Base-by-base conservation (phyloP, 2,329 filamentous ascomycete genomes). In the Aureobasidium vineae region DNA sequence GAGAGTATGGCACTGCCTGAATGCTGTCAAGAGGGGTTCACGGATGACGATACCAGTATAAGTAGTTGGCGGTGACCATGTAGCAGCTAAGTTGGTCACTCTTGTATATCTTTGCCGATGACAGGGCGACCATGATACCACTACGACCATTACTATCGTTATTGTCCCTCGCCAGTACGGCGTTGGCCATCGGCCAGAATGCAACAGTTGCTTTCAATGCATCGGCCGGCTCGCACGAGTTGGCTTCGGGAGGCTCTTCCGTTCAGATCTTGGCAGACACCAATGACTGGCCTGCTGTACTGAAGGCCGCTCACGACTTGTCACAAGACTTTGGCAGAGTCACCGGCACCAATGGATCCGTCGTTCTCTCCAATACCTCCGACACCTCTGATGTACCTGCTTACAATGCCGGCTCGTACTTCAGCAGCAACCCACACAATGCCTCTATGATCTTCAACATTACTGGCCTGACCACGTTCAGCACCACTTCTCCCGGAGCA, bases 321-420 rank as follows among this genome's bases (percentile, higher is more conserved):
- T 86, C 87, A 0, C 72, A 80, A 4, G 89, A 91, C 74, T 89
- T 91, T 77, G 88, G 88, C 19, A 84, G 86, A n/a, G 87, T 90
- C 5, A 90, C 87, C 0, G 87, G 88, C 10, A 82, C 77, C 31
- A 89, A 89, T 74, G 84, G 87, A 66, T 85, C 86, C 0, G 70
- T 81, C 38, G 73, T 71, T 13, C 77, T 86, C 4, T 83, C 83
- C 71, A 69, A 72, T 50, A 66, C 67, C 28, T 68, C 68, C 1
- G 54, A 49, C 23, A 28, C 33, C 5, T 60, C 36, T 28, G 85
- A 85, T 36, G 45, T 66, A 13, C 23, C 64, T 16, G 52, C 64
- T 10, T 59, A 50, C 23, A 59, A 66, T 36, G 64, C 64, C 8
- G 64, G 64, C 21, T 47, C 53, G 16, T 56, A 59, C 43, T 66